Evolutionary conservation across 140 eudicot species (phyloP), one percentile per base, ranked within the genome.

Genomic region (Flaveria floridana): DNA sequence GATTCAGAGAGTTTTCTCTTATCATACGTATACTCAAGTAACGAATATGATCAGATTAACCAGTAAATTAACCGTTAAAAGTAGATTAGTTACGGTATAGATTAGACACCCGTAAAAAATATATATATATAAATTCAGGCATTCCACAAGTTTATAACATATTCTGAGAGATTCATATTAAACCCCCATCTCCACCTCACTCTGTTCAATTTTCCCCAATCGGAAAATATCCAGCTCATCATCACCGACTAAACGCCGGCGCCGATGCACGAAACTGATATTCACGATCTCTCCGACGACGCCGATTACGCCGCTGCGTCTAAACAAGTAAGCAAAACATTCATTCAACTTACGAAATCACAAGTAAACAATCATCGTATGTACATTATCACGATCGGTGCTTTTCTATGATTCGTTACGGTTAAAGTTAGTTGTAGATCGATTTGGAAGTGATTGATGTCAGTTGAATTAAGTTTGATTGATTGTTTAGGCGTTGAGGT

Each of bases 251-350:
- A 15, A 37, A 39, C 65, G 18, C 74, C 81, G 65, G 53, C 76
- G 62, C 53, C 82, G 89, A 92, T 92, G 97, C 84, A 79, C 70
- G 98, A 90, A 78, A 47, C 86, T 1, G 97, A 90, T 18, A 25
- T 82, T 44, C 88, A 90, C 81, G 98, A 90, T 79, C 79, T 93
- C 23, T 89, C 96, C 8, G 98, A 92, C 77, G 98, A 93, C 82
- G 96, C 97, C 73, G 98, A 93, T 83, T 93, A 93, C 86, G 97
- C 94, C 59, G 98, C 91, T 18, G 88, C 96, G 65, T 83, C 82
- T 10, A 93, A 90, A 63, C 96, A 87, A 81, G 97, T 93, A 83
- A 57, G 82, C 52, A 12, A 74, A 47, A 13, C 41, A 34, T 34
- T 34, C 8, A 19, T 47, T 65, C 55, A n/a, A 5, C 55, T 66